A percentile compares a stretch with the other conserved stretches of the same genome.
phyloP scores from a whole-genome alignment of 2,329 filamentous ascomycete species.

The Aspergillus cejpii region DNA sequence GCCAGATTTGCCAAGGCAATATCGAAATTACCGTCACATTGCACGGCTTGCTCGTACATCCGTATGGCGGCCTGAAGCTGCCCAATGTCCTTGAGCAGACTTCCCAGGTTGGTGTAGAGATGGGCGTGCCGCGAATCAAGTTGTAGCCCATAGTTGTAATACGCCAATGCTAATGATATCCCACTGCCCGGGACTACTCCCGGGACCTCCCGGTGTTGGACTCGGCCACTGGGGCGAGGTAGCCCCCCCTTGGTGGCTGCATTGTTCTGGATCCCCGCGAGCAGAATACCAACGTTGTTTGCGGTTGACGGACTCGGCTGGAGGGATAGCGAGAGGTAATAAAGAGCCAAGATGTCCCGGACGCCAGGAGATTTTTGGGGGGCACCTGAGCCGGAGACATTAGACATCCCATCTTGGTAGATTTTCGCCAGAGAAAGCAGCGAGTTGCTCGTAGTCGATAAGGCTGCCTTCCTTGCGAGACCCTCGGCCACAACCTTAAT shows the following conservation, averaged over 20 bases:
- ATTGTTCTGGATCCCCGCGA: constrained; percentile 85
- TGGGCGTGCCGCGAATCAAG: constrained; percentile 88
- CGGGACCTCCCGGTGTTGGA: constrained; percentile 53
- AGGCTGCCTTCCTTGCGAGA: constrained; percentile 66
- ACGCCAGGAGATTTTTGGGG: constrained; percentile 66
- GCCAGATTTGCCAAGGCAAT: constrained; percentile 94
- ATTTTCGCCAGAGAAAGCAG: constrained; percentile 93
- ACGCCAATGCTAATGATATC: constrained; percentile 77
- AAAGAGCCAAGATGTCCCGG: constrained; percentile 85
- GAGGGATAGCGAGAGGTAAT: constrained; percentile 88
- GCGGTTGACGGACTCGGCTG: constrained; percentile 96
- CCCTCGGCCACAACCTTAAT: constrained; percentile 65
- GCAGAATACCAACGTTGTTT: constrained; percentile 93
- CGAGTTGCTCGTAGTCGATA: constrained; percentile 93
- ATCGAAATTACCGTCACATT: constrained; percentile 89
- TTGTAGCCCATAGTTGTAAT: constrained; percentile 89
- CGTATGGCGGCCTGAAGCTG: constrained; percentile 84
- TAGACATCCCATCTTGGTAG: constrained; percentile 91
- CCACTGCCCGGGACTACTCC: constrained; percentile 82
- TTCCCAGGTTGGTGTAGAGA: constrained; percentile 92
- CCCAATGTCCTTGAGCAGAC: constrained; percentile 90
- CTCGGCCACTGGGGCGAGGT: constrained; percentile 31
- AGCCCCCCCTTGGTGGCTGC: constrained; percentile 37
- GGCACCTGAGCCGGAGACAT: constrained; percentile 51
- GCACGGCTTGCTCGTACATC: constrained; percentile 94